These are phyloP conservation scores for Pseudogymnoascus sp. DNA, from an alignment of 2,329 filamentous ascomycete genomes.

Conservation along the genomic window DNA sequence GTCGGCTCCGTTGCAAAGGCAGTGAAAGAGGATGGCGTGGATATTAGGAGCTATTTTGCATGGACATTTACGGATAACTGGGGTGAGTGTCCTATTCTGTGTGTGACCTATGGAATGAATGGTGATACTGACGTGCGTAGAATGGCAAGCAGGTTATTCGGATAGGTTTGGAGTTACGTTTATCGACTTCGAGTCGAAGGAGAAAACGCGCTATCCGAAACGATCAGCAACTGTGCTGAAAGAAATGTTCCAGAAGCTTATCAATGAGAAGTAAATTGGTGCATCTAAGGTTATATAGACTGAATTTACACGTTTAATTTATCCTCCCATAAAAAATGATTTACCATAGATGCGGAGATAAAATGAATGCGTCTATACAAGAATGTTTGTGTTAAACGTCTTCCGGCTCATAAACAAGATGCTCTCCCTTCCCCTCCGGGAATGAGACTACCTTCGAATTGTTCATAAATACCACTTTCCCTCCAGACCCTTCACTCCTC, in stretches of 20 bases:
- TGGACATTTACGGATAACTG: constrained; percentile 74
- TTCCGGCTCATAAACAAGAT: background rate
- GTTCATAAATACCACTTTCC: constrained; percentile 10
- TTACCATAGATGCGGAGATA: background rate
- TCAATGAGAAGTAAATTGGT: constrained; percentile 52
- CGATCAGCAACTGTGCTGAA: constrained; percentile 71
- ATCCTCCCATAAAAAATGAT: background rate
- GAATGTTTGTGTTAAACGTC: background rate
- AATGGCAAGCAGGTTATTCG: constrained; percentile 69
- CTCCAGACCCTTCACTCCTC: background rate
- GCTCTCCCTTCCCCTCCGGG: background rate
- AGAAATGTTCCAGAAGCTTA: constrained; percentile 63
- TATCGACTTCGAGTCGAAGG: constrained; percentile 73
- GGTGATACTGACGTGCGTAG: constrained; percentile 70
- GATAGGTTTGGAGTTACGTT: constrained; percentile 79
- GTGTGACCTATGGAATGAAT: constrained; percentile 34
- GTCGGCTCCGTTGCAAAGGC: constrained; percentile 71
- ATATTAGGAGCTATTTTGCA: constrained; percentile 74
- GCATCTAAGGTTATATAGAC: background rate
- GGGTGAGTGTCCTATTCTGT: constrained; percentile 22
- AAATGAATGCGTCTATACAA: no score
- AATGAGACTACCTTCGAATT: constrained; percentile 1
- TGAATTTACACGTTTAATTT: background rate
- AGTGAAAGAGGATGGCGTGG: constrained; percentile 62
- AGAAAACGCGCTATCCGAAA: constrained; percentile 70